Evolutionary conservation across 179 eudicot genomes (phyloP).

Genomic region (Silene vulgaris): DNA sequence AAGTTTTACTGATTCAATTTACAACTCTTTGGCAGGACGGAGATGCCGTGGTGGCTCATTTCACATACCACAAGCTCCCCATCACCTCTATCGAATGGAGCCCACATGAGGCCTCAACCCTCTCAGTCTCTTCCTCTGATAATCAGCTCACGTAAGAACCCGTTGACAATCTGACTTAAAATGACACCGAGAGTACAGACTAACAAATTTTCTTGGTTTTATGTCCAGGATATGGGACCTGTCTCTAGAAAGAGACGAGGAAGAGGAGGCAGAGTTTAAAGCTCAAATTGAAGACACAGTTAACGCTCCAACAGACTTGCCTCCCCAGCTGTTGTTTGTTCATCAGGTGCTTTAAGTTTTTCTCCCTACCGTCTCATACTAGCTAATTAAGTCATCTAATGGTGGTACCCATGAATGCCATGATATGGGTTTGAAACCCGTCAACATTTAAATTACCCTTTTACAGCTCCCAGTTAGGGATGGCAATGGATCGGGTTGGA

Average conservation of each 20-base stretch:
- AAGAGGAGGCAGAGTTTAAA: constrained; percentile 93
- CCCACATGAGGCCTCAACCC: constrained; percentile 81
- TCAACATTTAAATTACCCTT: too few species aligned
- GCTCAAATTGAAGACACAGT: constrained; percentile 62
- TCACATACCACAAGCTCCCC: constrained; percentile 85
- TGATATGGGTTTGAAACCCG: too few species aligned
- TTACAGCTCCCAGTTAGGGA: too few species aligned
- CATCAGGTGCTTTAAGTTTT: constrained; percentile 55
- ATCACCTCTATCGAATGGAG: constrained; percentile 98
- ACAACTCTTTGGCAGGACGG: constrained; percentile 43
- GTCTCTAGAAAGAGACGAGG: constrained; percentile 83
- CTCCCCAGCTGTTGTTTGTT: constrained; percentile 89
- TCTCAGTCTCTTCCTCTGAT: constrained; percentile 82
- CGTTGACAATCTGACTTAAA: not conserved
- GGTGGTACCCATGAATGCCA: too few species aligned
- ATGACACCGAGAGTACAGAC: not conserved
- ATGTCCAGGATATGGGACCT: constrained; percentile 77
- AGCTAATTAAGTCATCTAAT: too few species aligned
- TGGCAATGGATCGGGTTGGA: too few species aligned
- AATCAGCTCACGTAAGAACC: constrained; percentile 79
- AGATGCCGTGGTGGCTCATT: constrained; percentile 64
- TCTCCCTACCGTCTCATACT: too few species aligned
- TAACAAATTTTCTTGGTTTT: not conserved
- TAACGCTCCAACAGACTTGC: constrained; percentile 76
- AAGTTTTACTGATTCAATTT: not conserved